Conservation (phyloP, 768 basidiomycete species). For the Lactarius psammicola region DNA sequence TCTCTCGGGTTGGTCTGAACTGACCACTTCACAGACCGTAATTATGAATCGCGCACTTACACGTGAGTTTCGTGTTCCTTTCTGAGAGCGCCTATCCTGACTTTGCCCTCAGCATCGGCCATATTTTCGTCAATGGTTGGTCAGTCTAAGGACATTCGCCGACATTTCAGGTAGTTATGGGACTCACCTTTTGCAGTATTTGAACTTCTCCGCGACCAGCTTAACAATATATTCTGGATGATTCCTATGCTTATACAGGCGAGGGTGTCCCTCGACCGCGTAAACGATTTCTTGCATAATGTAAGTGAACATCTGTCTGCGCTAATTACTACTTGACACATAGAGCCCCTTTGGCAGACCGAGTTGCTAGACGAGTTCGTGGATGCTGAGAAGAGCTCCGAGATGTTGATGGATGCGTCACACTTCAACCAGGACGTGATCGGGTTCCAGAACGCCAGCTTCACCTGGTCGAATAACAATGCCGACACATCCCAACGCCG, state of each 20-base stretch:
- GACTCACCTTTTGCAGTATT: constrained; percentile 36
- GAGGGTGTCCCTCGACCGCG: constrained; percentile 42
- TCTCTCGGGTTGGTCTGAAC: not conserved
- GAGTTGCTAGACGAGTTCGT: constrained; percentile 37
- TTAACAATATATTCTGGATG: constrained; percentile 31
- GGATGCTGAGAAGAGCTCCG: constrained; percentile 17
- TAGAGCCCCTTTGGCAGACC: constrained; percentile 29
- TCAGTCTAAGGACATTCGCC: not conserved
- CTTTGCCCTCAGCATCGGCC: constrained; percentile 27
- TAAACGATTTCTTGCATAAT: constrained; percentile 41
- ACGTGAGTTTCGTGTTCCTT: constrained; percentile 16
- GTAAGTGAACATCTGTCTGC: constrained; percentile 20
- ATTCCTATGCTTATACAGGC: constrained; percentile 32
- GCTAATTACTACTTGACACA: constrained; percentile 37
- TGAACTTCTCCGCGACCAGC: constrained; percentile 40
- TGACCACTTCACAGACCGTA: constrained; percentile 30
- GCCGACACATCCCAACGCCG: constrained; percentile 42
- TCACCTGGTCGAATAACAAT: constrained; percentile 49
- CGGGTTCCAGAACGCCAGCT: constrained; percentile 54
- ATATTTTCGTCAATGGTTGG: constrained; percentile 36
- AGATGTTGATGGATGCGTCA: constrained; percentile 23
- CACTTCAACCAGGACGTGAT: constrained; percentile 34
- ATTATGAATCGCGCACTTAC: constrained; percentile 38
- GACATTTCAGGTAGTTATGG: not conserved
- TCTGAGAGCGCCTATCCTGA: not conserved